Percentiles rank a stretch among this genome's conserved stretches.
Evolutionary conservation across 805 yeast species (phyloP).

Genomic region (Starmerella cellae): DNA sequence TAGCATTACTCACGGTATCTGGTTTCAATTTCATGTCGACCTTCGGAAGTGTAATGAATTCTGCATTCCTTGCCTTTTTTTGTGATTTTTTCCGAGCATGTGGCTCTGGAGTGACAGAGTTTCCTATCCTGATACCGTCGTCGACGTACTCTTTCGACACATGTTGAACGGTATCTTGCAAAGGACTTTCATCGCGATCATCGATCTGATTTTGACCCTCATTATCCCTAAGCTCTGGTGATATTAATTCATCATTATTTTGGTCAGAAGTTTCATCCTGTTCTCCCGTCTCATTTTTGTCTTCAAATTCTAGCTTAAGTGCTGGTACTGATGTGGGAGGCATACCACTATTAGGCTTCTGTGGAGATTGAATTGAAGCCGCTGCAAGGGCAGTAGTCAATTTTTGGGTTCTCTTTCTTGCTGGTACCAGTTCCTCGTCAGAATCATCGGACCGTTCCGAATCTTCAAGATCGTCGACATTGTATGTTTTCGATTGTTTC

Average conservation of each 20-base stretch:
- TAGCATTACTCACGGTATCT: constrained; percentile 2
- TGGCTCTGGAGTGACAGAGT: not conserved
- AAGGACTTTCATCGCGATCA: not conserved
- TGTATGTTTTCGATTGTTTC: not conserved
- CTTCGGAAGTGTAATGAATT: not conserved
- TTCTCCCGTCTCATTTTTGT: not conserved
- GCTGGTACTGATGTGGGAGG: not conserved
- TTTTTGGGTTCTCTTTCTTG: not conserved
- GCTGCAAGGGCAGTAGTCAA: not conserved
- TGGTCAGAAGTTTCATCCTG: not conserved
- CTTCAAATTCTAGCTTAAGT: not conserved
- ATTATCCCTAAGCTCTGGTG: too few species aligned
- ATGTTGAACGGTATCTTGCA: too few species aligned
- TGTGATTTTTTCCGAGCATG: not conserved
- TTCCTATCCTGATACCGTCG: too few species aligned
- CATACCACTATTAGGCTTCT: not conserved
- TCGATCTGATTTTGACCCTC: too few species aligned
- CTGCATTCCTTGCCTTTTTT: not conserved
- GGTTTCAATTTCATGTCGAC: not conserved
- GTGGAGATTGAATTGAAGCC: not conserved
- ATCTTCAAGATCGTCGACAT: not conserved
- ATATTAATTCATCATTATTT: not conserved
- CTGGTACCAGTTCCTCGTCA: not conserved
- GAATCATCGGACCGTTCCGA: not conserved
- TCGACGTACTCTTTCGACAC: too few species aligned